phyloP scores from a whole-genome alignment of 2,329 filamentous ascomycete genomes.

The Penicillium expansum region DNA sequence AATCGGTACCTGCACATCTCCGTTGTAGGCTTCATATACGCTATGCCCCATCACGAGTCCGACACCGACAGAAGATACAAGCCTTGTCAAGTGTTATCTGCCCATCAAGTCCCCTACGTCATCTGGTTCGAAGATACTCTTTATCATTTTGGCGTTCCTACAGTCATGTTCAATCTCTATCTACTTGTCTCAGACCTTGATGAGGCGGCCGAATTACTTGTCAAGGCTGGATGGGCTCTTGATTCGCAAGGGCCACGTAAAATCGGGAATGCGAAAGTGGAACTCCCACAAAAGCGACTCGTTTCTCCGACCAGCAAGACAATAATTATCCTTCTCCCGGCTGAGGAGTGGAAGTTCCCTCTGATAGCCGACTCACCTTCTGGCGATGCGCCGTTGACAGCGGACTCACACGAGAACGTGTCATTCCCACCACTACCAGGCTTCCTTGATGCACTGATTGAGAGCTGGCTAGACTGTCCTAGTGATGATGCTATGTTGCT shows the following conservation, averaged over 20 bases:
- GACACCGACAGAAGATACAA: no score
- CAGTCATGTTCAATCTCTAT: not conserved
- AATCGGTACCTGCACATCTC: not conserved
- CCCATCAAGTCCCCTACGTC: not conserved
- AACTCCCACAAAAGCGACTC: not conserved
- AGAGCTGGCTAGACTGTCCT: not conserved
- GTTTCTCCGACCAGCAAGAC: not conserved
- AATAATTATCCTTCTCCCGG: not conserved
- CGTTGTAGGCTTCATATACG: no score
- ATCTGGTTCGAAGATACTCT: not conserved
- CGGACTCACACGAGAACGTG: not conserved
- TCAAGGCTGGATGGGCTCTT: not conserved
- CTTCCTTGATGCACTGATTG: not conserved
- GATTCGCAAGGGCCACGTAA: not conserved
- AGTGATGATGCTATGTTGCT: not conserved
- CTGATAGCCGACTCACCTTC: no score
- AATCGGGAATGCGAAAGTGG: not conserved
- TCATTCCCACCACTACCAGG: not conserved
- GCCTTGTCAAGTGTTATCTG: not conserved
- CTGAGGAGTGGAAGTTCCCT: no score
- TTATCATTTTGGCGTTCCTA: not conserved
- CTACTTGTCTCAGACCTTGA: not conserved
- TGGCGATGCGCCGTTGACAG: not conserved
- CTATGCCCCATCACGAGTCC: no score
- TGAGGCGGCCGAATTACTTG: not conserved